Evolutionary conservation across 1,284 basidiomycete species (phyloP).

Genomic region (Phellinidium pouzarii): DNA sequence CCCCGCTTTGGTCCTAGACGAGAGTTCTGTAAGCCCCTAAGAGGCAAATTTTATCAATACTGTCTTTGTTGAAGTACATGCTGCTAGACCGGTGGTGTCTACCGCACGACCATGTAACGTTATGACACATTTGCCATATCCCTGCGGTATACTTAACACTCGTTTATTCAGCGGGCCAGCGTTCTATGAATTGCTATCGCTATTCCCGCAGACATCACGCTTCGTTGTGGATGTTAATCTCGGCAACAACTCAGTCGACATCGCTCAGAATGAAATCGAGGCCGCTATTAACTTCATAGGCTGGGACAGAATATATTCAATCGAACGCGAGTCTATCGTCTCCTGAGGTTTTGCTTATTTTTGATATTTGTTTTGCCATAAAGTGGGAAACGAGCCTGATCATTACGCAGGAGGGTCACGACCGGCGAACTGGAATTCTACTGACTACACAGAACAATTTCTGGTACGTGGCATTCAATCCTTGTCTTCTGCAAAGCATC

Average conservation of each 20-base stretch:
- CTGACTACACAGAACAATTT: slow-evolving; percentile 29
- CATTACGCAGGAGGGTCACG: slow-evolving; percentile 28
- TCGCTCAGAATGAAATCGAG: slow-evolving; percentile 28
- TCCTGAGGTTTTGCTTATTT: neutral
- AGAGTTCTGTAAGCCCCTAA: slow-evolving; percentile 24
- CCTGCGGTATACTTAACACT: neutral
- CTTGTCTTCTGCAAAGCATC: neutral
- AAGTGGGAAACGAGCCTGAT: slow-evolving; percentile 34
- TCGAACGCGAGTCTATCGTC: slow-evolving; percentile 25
- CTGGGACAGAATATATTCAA: slow-evolving; percentile 27
- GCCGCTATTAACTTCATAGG: slow-evolving; percentile 29
- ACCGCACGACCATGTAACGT: slow-evolving; percentile 28
- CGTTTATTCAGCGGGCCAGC: slow-evolving; percentile 26
- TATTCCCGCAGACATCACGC: slow-evolving; percentile 29
- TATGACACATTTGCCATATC: neutral
- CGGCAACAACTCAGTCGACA: slow-evolving; percentile 30
- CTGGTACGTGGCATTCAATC: slow-evolving; percentile 22
- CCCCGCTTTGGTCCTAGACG: slow-evolving; percentile 25
- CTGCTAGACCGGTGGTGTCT: slow-evolving; percentile 28
- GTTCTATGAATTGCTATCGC: slow-evolving; percentile 27
- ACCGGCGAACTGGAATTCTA: slow-evolving; percentile 27
- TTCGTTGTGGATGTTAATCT: slow-evolving; percentile 30
- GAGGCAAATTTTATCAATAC: neutral
- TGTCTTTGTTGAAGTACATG: slow-evolving; percentile 5
- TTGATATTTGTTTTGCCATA: neutral